Percentiles rank a stretch among this genome's conserved stretches.
These are phyloP conservation scores for Pulveroboletus sp. DNA, from an alignment of 1,284 basidiomycete genomes.

Conservation along the genomic window DNA sequence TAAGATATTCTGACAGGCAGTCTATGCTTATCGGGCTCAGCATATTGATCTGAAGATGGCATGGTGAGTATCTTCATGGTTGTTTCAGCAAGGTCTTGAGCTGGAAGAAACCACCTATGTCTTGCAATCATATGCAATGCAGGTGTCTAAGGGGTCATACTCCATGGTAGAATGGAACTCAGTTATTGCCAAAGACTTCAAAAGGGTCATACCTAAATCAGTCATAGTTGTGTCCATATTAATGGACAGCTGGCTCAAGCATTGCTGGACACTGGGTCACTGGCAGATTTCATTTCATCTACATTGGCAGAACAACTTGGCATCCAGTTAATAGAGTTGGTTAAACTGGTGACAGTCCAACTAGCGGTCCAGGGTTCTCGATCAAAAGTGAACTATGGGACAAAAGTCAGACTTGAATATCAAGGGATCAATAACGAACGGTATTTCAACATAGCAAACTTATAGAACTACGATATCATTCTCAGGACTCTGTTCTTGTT, in stretches of 20 bases:
- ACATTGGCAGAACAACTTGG: conserved; percentile 39
- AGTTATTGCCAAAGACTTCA: conserved; percentile 10
- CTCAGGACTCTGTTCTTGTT: conserved; percentile 37
- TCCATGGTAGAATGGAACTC: neutral
- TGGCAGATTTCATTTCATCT: conserved; percentile 44
- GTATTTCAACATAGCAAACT: conserved; percentile 34
- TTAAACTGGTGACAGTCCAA: conserved; percentile 35
- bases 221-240: conserved; percentile 36
- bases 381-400: conserved; percentile 32
- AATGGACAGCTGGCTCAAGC: conserved; percentile 37
- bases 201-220: conserved; percentile 32
- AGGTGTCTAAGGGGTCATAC: neutral
- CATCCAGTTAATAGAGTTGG: conserved; percentile 19
- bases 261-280: conserved; percentile 40
- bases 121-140: neutral
- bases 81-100: too few relatives aligned
- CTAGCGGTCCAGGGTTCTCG: conserved; percentile 34
- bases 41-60: too few relatives aligned
- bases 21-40: too few relatives aligned
- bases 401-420: conserved; percentile 30
- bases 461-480: conserved; percentile 38
- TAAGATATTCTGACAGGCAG: too few relatives aligned
- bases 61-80: too few relatives aligned
- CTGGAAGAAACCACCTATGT: too few relatives aligned
- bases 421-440: conserved; percentile 28